Evolutionary conservation across 257 asterid species (phyloP), one percentile per base, ranked within the genome.

Genomic region (Echites panduratus): DNA sequence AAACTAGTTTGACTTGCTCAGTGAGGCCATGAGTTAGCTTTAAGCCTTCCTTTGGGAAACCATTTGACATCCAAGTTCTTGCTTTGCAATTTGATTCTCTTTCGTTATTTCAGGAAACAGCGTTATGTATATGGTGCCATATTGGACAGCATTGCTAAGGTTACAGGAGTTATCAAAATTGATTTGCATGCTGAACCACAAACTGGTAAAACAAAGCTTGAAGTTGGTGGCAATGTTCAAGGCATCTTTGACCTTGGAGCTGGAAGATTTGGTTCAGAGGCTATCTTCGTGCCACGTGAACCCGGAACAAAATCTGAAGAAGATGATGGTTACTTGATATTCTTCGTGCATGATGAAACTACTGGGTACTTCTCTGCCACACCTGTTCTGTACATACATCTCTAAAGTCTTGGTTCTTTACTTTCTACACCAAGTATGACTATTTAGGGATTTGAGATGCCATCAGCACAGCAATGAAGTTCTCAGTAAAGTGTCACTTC

Each of bases 261-360:
- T 38, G 87, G 95, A 71, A 85, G 90, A 80, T 95, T 87, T 76
- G 99, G 99, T 75, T 95, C 99, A 16, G 99, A 95, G 84, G 98
- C 99, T 65, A 67, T 95, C 35, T 92, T 91, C 78, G 91, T 95
- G 76, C 97, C 98, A 4, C 87, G 88, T 22, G 82, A 84, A 79
- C 84, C 93, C 77, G 97, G 92, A 24, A 82, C 78, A 40, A 53
- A 81, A 50, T 82, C 95, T 72, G 99, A 91, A 81, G 99, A 95
- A 86, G 99, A 95, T 20, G 96, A 90, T 80, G 99, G 99, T 78
- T 92, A 92, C 91, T 85, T 95, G 88, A 95, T 95, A 76, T 89
- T 86, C 96, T 95, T 95, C 65, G 87, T 62, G 38, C 96, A 92
- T 75, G 92, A 95, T 76, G 99, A 89, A 84, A 85, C 80, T 66